These are phyloP conservation scores for Pelargonium australe DNA, from an alignment of 441 rosid genomes.

Conservation along the genomic window DNA sequence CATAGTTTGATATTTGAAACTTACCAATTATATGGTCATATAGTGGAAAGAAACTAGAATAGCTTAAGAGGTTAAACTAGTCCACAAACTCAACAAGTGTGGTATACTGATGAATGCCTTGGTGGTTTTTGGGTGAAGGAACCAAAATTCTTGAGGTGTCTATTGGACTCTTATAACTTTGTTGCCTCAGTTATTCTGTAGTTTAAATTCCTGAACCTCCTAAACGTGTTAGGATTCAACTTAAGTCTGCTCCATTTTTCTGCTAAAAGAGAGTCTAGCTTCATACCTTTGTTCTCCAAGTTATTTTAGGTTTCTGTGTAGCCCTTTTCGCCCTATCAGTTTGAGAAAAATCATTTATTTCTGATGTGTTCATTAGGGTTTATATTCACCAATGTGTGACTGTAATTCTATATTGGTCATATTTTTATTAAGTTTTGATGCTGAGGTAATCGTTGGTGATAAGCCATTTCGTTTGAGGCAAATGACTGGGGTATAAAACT, in stretches of 20 bases:
- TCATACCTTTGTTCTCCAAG: neutral
- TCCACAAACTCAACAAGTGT: neutral
- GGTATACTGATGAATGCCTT: neutral
- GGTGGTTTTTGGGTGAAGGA: neutral
- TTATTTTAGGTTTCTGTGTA: neutral
- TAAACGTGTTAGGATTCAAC: neutral
- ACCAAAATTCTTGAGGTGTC: neutral
- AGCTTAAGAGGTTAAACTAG: neutral
- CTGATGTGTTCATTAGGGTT: neutral
- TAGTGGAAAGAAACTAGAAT: constrained; percentile 7
- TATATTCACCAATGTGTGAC: neutral
- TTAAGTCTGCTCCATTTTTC: neutral
- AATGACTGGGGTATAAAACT: neutral
- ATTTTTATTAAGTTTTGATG: neutral
- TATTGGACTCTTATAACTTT: neutral
- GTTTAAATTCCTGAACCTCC: neutral
- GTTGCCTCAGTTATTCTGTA: neutral
- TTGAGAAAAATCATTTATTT: neutral
- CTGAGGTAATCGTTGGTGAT: neutral
- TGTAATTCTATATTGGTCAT: neutral
- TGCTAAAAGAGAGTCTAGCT: neutral
- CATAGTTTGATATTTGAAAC: constrained; percentile 12
- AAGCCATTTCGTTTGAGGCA: neutral
- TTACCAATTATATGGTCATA: constrained; percentile 6
- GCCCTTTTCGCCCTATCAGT: neutral